These are phyloP conservation scores for Conticribra weissflogii DNA, from an alignment of 108 stramenopile genomes.

Conservation along the genomic window DNA sequence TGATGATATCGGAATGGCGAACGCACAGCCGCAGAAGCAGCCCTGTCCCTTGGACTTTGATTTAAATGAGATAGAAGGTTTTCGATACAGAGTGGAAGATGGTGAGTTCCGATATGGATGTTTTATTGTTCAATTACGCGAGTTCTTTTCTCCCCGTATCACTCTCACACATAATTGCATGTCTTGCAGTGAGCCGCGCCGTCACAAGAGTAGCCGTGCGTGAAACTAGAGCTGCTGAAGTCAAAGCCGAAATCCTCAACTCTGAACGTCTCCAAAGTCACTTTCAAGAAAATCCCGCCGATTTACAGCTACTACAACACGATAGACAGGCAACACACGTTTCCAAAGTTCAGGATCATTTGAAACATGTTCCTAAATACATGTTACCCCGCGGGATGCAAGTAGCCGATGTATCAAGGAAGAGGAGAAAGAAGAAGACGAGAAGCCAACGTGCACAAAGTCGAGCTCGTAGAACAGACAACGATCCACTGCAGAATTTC, in stretches of 20 bases:
- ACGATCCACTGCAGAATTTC: conserved; percentile 92
- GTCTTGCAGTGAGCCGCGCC: conserved; percentile 60
- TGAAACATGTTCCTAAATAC: conserved; percentile 94
- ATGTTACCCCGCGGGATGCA: conserved; percentile 93
- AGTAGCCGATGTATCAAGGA: conserved; percentile 81
- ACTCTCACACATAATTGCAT: not conserved
- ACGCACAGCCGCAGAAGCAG: conserved; percentile 57
- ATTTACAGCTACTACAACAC: conserved; percentile 85
- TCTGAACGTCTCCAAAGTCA: conserved; percentile 90
- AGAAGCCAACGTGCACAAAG: conserved; percentile 40
- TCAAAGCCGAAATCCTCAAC: conserved; percentile 94
- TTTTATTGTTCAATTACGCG: not conserved
- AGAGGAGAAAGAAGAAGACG: conserved; percentile 78
- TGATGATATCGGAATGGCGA: conserved; percentile 3
- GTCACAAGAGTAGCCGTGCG: conserved; percentile 87
- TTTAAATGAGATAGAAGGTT: conserved; percentile 92
- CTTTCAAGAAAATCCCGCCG: conserved; percentile 95
- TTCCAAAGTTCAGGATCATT: conserved; percentile 84
- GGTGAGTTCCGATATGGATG: conserved; percentile 25
- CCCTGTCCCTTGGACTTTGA: conserved; percentile 96
- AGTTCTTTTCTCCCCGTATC: not conserved
- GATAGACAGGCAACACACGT: conserved; percentile 81
- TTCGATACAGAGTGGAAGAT: conserved; percentile 98
- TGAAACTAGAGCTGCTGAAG: conserved; percentile 93
- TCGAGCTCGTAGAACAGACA: conserved; percentile 61